Evolutionary conservation across 225 moss, liverwort and hornwort genomes (phyloP), one percentile per base, ranked within the genome.

Genomic region (Straminergon stramineum): DNA sequence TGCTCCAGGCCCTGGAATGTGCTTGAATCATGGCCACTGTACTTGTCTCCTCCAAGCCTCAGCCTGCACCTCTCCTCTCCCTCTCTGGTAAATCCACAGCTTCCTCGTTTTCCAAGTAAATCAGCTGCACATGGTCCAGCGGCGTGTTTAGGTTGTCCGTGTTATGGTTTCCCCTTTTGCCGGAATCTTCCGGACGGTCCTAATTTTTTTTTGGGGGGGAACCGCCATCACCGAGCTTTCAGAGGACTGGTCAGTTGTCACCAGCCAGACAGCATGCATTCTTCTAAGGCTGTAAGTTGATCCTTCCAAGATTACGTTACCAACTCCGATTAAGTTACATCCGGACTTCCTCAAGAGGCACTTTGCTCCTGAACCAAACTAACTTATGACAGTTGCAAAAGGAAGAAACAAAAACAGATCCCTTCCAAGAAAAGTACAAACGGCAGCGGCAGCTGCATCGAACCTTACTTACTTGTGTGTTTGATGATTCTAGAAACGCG

Each of bases 1-100:
- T 82, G 76, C 37, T 70, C 90, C 81, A 81, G 85, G 31, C 61
- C 75, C 62, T 88, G 75, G n/a, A 68, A 82, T 85, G 88, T 82
- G 91, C 90, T 90, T 68, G 87, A 84, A 85, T 92, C 90, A 85
- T 87, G 87, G 80, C 81, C 68, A 78, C 5, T 62, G 92, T 89
- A 89, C 77, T 57, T 80, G 65, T 57, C 79, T 66, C 82, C 61
- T 37, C 61, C 28, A 76, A 56, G 88, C 74, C 64, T 37, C 73
- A 17, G 17, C 48, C 82, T 71, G 82, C 39, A 61, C 82, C 89
- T 78, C 53, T 34, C 87, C 60, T 66, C 81, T 55, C 48, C n/a
- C 39, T 79, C 56, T 57, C 81, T 73, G 62, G n/a, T 84, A 48
- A 87, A 20, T 87, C 45, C 63, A 45, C 53, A 68, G 56, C 63